phyloP scores from a whole-genome alignment of 768 basidiomycete species.

The Tylopilus rubrobrunneus region DNA sequence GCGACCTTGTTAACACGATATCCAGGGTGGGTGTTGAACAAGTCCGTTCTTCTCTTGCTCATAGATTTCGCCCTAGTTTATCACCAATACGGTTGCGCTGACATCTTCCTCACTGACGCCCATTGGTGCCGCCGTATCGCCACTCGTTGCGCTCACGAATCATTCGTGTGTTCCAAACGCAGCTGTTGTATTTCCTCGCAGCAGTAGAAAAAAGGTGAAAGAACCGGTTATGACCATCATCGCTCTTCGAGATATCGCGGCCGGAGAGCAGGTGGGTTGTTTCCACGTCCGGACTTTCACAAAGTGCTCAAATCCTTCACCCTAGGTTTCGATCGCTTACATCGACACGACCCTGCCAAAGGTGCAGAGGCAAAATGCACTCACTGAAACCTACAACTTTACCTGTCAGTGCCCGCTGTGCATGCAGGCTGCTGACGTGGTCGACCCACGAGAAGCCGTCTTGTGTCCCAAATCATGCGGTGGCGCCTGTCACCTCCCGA shows the following conservation, averaged over 20 bases:
- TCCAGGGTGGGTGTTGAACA: constrained; percentile 51
- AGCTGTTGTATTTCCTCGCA: constrained; percentile 83
- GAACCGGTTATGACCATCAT: constrained; percentile 73
- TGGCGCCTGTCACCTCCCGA: constrained; percentile 56
- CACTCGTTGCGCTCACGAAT: constrained; percentile 75
- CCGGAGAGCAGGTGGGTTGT: constrained; percentile 64
- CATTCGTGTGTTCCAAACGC: constrained; percentile 89
- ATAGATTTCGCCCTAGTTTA: constrained; percentile 52
- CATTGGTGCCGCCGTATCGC: constrained; percentile 82
- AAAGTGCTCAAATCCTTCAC: neutral
- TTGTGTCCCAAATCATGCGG: constrained; percentile 69
- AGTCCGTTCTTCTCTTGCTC: neutral
- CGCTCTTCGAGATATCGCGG: constrained; percentile 58
- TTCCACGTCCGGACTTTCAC: neutral
- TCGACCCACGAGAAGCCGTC: constrained; percentile 68
- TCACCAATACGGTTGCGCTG: constrained; percentile 87
- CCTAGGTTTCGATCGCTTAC: constrained; percentile 76
- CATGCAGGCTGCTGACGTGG: constrained; percentile 8
- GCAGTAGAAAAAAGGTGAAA: constrained; percentile 31
- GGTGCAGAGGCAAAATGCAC: constrained; percentile 46
- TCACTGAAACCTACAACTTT: constrained; percentile 78
- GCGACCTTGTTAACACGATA: constrained; percentile 64
- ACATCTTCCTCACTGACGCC: constrained; percentile 75
- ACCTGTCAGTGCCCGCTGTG: constrained; percentile 68
- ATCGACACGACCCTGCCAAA: constrained; percentile 78